These are phyloP conservation scores for Areca catechu DNA, from an alignment of 176 grass and related monocot genomes.

Conservation along the genomic window DNA sequence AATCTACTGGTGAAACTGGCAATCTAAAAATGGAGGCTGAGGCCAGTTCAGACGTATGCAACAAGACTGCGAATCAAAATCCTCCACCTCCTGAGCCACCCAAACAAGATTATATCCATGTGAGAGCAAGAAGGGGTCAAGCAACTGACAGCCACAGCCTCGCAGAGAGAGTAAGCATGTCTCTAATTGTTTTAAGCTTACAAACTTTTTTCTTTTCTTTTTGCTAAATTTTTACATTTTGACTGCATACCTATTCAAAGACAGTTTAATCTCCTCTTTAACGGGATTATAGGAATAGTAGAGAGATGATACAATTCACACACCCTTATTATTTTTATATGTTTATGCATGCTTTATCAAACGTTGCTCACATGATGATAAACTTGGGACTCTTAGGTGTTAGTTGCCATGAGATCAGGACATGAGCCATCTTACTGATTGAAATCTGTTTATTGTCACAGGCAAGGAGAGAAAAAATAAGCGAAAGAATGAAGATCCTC, in stretches of 20 bases:
- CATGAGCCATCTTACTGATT: constrained; percentile 8
- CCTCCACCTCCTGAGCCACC: constrained; percentile 34
- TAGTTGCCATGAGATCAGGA: not conserved
- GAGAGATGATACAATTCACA: too few relatives aligned
- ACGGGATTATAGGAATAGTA: too few relatives aligned
- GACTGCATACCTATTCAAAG: too few relatives aligned
- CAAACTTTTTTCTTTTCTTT: not conserved
- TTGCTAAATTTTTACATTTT: too few relatives aligned
- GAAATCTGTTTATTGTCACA: constrained; percentile 26
- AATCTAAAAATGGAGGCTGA: constrained; percentile 55
- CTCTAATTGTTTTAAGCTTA: constrained; percentile 1
- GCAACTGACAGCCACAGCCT: constrained; percentile 97
- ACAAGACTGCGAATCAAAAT: constrained; percentile 48
- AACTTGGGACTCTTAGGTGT: too few relatives aligned
- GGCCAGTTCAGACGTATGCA: constrained; percentile 39
- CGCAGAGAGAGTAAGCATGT: constrained; percentile 75
- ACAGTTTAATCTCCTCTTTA: too few relatives aligned
- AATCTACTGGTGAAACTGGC: constrained; percentile 37
- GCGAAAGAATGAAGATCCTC: constrained; percentile 91
- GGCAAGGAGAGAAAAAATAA: constrained; percentile 96
- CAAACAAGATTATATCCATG: constrained; percentile 96
- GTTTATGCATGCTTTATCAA: too few relatives aligned
- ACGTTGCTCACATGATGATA: too few relatives aligned
- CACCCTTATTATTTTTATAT: too few relatives aligned
- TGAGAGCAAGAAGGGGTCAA: constrained; percentile 94